phyloP scores from a whole-genome alignment of 345 rosid species.

The Bruguiera gymnorhiza region DNA sequence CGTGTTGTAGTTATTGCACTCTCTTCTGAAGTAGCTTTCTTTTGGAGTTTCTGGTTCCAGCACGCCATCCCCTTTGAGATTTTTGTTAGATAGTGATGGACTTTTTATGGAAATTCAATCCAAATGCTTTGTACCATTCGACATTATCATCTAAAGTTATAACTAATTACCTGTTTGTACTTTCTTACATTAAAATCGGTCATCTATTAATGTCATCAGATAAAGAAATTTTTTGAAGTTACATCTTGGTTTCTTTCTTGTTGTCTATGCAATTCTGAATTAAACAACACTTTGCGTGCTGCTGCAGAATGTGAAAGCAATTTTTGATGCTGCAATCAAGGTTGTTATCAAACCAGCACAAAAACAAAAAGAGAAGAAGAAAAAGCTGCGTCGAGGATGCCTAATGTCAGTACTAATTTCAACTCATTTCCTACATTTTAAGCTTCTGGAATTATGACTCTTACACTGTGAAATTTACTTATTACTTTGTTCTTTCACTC shows the following conservation, averaged over 20 bases:
- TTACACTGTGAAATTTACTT: constrained; percentile 1
- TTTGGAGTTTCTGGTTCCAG: background rate
- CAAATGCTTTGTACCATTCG: background rate
- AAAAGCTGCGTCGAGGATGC: constrained; percentile 63
- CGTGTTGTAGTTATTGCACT: background rate
- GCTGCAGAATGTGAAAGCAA: constrained; percentile 88
- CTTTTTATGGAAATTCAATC: constrained; percentile 5
- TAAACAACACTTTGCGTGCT: constrained; percentile 8
- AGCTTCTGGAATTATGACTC: background rate
- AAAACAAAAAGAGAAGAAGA: constrained; percentile 73
- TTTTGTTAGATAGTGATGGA: constrained; percentile 9
- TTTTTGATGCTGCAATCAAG: constrained; percentile 91
- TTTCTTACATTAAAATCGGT: background rate
- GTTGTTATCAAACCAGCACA: constrained; percentile 81
- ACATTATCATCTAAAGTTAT: background rate
- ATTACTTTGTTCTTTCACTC: background rate
- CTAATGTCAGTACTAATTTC: constrained; percentile 51
- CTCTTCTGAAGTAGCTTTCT: background rate
- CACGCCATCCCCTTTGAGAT: background rate
- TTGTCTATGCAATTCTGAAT: background rate
- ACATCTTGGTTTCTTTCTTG: background rate
- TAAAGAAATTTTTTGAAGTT: background rate
- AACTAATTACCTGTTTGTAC: background rate
- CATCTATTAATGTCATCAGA: background rate
- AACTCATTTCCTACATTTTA: constrained; percentile 5